Evolutionary conservation across 768 basidiomycete genomes (phyloP), one percentile per base, ranked within the genome.

Genomic region (Amanita pallidorosea): DNA sequence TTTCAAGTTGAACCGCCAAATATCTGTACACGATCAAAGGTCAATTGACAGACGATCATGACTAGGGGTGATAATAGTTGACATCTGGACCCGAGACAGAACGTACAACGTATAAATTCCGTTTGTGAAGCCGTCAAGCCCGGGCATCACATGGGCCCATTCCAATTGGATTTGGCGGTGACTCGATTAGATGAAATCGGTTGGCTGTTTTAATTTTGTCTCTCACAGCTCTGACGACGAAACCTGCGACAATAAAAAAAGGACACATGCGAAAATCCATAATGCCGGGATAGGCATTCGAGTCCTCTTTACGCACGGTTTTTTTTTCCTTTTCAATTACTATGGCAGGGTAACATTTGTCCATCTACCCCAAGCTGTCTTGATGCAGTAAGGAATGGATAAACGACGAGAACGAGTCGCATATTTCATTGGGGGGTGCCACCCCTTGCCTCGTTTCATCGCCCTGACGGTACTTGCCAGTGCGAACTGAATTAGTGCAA

Each of bases 381-480:
- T 29, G 27, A 34, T 46, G 31, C 22, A 66, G 56, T 18, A 83
- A 57, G 25, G 58, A 66, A n/a, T 81, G 73, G 1, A 82, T 71
- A 50, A 82, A 77, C 4, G 64, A 63, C 3, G 78, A 67, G 56
- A 85, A 83, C 3, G 68, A 73, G 25, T 74, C 74, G 47, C 59
- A 73, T 3, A 80, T 63, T 55, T 76, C 74, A 59, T 83, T 76
- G 3, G 80, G 80, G 25, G 73, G 67, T 5, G 59, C 54, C 2
- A 63, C 54, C 0, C 68, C 71, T 13, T 55, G 48, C 49, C 63
- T 66, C 5, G 40, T 48, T 60, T 85, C 85, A 56, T 82, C 79
- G 2, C 80, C 82, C 3, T 64, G 17, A 2, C 84, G 70, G 59
- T 84, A 86, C 58, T 86, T 88, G 9, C 85, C 85, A 5, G 84